A percentile compares a stretch with the other conserved stretches of the same genome.
These are phyloP conservation scores for Vickermania ingenoplastis DNA, from an alignment of 208 protist genomes.

Conservation along the genomic window DNA sequence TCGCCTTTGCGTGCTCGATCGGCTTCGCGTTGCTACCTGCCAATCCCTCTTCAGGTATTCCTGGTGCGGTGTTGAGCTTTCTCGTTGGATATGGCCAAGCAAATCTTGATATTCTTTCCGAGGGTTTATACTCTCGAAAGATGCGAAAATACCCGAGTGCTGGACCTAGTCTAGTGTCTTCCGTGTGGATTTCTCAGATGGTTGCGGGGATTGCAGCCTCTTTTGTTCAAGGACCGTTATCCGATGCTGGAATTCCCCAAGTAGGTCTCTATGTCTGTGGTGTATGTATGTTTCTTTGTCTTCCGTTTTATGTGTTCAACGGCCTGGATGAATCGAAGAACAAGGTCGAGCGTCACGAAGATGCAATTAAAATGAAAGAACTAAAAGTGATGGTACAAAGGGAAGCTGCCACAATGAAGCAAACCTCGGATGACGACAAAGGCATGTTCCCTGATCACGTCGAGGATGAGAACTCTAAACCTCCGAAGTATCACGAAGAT, in stretches of 20 bases:
- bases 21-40: constrained; percentile 13
- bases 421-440: too few relatives aligned
- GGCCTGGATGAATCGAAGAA: constrained; percentile 16
- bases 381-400: too few relatives aligned
- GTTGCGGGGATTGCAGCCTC: constrained; percentile 12
- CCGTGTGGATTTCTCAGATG: constrained; percentile 24
- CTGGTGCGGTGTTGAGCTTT: constrained; percentile 18
- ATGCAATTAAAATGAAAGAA: constrained; percentile 9
- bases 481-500: too few relatives aligned
- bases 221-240: constrained; percentile 17
- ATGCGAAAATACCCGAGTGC: constrained; percentile 9
- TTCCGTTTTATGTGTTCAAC: constrained; percentile 22
- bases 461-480: too few relatives aligned
- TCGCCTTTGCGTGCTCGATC: constrained; percentile 14
- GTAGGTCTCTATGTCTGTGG: constrained; percentile 15
- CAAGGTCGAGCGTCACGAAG: constrained; percentile 12
- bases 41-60: constrained; percentile 1
- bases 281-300: constrained; percentile 11
- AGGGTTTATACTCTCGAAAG: constrained; percentile 30
- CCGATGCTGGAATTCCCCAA: constrained; percentile 11
- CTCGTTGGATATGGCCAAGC: too few relatives aligned
- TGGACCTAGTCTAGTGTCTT: constrained; percentile 20
- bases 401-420: too few relatives aligned
- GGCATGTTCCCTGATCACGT: too few relatives aligned
- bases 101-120: constrained; percentile 29